Evolutionary conservation across 139 green algal genomes (phyloP).

Genomic region (Chara braunii): DNA sequence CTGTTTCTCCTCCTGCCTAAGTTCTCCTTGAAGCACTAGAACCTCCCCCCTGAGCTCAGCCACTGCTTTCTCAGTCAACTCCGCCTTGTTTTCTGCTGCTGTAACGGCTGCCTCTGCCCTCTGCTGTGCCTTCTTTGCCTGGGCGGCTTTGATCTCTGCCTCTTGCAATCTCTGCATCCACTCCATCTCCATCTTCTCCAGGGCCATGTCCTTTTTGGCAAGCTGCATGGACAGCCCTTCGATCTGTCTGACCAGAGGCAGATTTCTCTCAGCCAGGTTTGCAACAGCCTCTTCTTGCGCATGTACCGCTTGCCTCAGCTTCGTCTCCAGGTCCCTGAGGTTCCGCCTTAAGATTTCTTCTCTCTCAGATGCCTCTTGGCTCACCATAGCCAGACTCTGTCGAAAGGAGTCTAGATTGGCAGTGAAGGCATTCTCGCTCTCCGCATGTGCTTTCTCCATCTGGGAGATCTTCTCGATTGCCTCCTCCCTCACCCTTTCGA

Average conservation of each 20-base stretch:
- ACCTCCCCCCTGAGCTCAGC: conserved; percentile 1
- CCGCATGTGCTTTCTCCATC: too few species aligned
- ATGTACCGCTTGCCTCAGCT: neutral
- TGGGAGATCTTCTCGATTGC: too few species aligned
- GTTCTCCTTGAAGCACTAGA: neutral
- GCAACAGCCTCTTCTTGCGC: conserved; percentile 23
- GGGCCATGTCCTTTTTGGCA: neutral
- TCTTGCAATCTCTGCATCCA: conserved; percentile 17
- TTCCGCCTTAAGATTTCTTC: conserved; percentile 10
- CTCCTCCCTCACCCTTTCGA: conserved; percentile 14
- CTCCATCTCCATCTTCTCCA: conserved; percentile 17
- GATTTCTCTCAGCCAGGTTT: conserved; percentile 1
- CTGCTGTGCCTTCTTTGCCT: neutral
- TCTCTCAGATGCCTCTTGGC: conserved; percentile 18
- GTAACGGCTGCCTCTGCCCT: neutral
- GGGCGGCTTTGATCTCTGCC: neutral
- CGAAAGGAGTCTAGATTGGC: too few species aligned
- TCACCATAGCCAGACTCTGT: conserved; percentile 16
- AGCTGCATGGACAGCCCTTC: neutral
- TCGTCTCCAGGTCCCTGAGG: conserved; percentile 10
- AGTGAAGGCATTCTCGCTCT: too few species aligned
- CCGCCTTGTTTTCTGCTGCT: conserved; percentile 8
- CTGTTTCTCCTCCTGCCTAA: conserved; percentile 8
- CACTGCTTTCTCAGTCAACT: conserved; percentile 17
- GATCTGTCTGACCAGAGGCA: conserved; percentile 28